Evolutionary conservation across 2,329 filamentous ascomycete species (phyloP).

Genomic region (Periconia macrospinosa): DNA sequence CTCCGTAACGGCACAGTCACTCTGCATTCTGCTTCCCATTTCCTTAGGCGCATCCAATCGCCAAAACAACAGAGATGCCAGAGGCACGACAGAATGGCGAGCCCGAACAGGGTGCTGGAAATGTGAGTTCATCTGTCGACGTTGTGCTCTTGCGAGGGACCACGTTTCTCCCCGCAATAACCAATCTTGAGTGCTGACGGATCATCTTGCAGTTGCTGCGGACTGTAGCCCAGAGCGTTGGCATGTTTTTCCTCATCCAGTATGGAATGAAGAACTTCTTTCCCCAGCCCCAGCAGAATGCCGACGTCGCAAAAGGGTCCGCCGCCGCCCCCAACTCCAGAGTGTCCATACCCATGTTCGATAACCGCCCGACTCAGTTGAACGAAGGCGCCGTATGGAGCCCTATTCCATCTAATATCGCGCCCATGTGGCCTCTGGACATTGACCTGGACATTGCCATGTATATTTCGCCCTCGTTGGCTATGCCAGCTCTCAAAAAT

Average conservation of each 20-base stretch:
- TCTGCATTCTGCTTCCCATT: constrained; percentile 7
- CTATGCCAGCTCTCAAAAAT: constrained; percentile 67
- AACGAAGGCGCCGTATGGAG: constrained; percentile 61
- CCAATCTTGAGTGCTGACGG: constrained; percentile 16
- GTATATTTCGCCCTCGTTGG: constrained; percentile 77
- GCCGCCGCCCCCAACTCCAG: constrained; percentile 27
- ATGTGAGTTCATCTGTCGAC: constrained; percentile 21
- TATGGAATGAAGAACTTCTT: constrained; percentile 60
- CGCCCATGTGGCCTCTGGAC: constrained; percentile 85
- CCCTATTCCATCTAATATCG: constrained; percentile 68
- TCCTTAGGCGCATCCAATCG: constrained; percentile 10
- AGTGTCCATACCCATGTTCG: constrained; percentile 40
- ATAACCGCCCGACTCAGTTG: constrained; percentile 44
- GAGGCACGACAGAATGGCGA: constrained; percentile 29
- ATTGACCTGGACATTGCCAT: constrained; percentile 80
- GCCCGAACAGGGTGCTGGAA: constrained; percentile 20
- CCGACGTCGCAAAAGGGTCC: constrained; percentile 21
- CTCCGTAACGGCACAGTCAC: background rate
- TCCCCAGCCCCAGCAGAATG: constrained; percentile 29
- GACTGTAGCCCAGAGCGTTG: constrained; percentile 57
- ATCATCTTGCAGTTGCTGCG: constrained; percentile 28
- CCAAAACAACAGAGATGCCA: constrained; percentile 28
- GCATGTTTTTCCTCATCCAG: constrained; percentile 62
- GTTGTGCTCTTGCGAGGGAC: background rate
- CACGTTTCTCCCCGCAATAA: background rate